Evolutionary conservation across 2,329 filamentous ascomycete genomes (phyloP).

Genomic region (Penicillium verrucosum): DNA sequence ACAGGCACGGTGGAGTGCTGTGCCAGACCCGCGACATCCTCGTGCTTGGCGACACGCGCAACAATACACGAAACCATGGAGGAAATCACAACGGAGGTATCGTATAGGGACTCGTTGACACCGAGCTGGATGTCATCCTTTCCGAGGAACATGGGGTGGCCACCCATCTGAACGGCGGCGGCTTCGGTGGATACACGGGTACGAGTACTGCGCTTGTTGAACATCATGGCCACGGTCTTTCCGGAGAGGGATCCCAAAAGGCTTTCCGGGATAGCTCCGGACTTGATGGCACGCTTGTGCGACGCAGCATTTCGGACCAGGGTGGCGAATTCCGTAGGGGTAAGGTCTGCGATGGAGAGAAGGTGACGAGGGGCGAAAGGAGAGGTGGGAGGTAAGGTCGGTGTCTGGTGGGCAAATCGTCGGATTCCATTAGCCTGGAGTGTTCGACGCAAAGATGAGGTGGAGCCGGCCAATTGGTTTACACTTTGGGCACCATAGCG

Average conservation of each 20-base stretch:
- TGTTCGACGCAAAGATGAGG: conserved; percentile 25
- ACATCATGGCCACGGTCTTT: conserved; percentile 89
- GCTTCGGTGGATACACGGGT: conserved; percentile 92
- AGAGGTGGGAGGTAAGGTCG: conserved; percentile 47
- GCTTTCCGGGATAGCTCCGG: conserved; percentile 57
- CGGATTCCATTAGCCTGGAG: conserved; percentile 31
- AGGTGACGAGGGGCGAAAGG: conserved; percentile 74
- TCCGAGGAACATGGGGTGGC: conserved; percentile 93
- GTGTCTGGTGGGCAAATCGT: conserved; percentile 35
- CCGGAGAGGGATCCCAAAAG: conserved; percentile 65
- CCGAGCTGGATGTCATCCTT: conserved; percentile 96
- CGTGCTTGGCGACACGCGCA: conserved; percentile 72
- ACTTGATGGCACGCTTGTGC: conserved; percentile 75
- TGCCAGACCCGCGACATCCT: conserved; percentile 69
- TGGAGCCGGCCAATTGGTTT: conserved; percentile 28
- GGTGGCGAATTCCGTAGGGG: conserved; percentile 71
- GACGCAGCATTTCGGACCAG: conserved; percentile 78
- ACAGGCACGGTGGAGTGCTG: conserved; percentile 73
- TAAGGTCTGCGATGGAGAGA: conserved; percentile 85
- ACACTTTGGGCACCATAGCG: conserved; percentile 28
- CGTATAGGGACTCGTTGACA: conserved; percentile 89
- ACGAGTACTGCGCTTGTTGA: conserved; percentile 91
- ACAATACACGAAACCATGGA: conserved; percentile 85
- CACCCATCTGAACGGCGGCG: conserved; percentile 81
- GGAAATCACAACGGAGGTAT: conserved; percentile 89